Percentiles rank a stretch among this genome's conserved stretches.
Conservation (phyloP, 2,329 filamentous ascomycete species). For the Fusarium sp. region DNA sequence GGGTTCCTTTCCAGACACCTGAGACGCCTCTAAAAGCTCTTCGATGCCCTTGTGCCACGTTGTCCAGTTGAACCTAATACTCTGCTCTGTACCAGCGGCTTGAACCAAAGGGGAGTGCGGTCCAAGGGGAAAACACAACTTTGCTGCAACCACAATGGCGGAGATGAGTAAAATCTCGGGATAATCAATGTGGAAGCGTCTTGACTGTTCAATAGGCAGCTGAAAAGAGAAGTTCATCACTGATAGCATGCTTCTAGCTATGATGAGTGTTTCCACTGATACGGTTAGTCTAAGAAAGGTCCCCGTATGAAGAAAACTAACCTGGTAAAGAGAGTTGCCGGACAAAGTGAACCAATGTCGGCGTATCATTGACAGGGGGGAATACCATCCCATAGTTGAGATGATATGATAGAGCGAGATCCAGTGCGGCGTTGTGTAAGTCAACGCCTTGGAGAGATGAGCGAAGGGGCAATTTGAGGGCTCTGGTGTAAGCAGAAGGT, state of each 20-base stretch:
- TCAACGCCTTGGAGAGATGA: slow-evolving; percentile 61
- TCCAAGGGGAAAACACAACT: slow-evolving; percentile 83
- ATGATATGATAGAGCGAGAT: slow-evolving; percentile 72
- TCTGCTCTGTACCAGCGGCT: slow-evolving; percentile 21
- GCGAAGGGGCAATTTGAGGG: slow-evolving; percentile 63
- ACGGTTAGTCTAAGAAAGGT: slow-evolving; percentile 40
- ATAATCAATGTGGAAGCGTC: slow-evolving; percentile 64
- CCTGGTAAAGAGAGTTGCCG: slow-evolving; percentile 79
- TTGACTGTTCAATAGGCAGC: slow-evolving; percentile 62
- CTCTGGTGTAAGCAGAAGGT: slow-evolving; percentile 68
- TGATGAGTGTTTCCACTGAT: slow-evolving; percentile 64
- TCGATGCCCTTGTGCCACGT: slow-evolving; percentile 70
- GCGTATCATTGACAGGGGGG: slow-evolving; percentile 76
- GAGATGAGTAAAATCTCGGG: slow-evolving; percentile 82
- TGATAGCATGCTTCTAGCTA: slow-evolving; percentile 58
- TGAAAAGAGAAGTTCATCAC: slow-evolving; percentile 61
- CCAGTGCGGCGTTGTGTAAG: slow-evolving; percentile 72
- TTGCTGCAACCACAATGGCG: slow-evolving; percentile 79
- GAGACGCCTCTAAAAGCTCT: slow-evolving; percentile 22
- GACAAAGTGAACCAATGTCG: slow-evolving; percentile 76
- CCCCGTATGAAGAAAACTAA: slow-evolving; percentile 52
- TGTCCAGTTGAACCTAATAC: slow-evolving; percentile 71
- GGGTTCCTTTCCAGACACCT: slow-evolving; percentile 16
- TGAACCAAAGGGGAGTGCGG: slow-evolving; percentile 55
- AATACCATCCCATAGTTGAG: slow-evolving; percentile 76